Base-by-base conservation (phyloP, 1,284 basidiomycete genomes). In the Pascua guehoae region DNA sequence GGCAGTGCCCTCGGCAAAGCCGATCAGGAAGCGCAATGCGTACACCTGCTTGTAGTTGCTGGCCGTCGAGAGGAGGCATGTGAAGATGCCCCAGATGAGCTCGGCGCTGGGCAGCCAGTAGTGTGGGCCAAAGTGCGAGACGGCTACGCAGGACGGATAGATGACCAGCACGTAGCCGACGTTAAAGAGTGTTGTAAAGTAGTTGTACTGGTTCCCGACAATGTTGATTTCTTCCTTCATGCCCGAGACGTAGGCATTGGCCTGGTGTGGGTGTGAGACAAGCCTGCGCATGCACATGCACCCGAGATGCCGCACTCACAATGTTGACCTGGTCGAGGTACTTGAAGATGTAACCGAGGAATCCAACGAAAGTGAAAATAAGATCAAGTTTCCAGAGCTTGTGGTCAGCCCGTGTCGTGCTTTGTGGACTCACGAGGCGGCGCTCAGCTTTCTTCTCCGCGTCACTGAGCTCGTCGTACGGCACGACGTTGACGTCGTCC, bases 191-290 rank as follows among this genome's bases (percentile, higher is more conserved):
- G 57, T 58, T 3, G 57, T 58, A 18, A 51, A 47, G 57, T 37
- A 54, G 45, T 58, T 68, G 53, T 71, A 71, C 41, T 71, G 54
- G 53, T 71, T 68, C 14, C 58, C 66, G 12, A 54, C n/a, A 39
- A 70, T 64, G 24, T 66, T 61, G 44, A 71, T 58, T 46, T 68
- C 70, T 5, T 57, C 51, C 50, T 58, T 52, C 57, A 58, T 58
- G 17, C 53, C 53, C n/a, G 63, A 63, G 37, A 71, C 70, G 45
- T 69, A 65, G 11, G 64, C 65, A 44, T 68, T 65, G 24, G 58
- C 42, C 45, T 65, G 51, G 44, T 54, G 14, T 54, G 45, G 36
- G 53, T 41, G n/a, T n/a, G n/a, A n/a, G n/a, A n/a, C n/a, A n/a
- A n/a, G n/a, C n/a, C n/a, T n/a, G n/a, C n/a, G n/a, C n/a, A n/a